phyloP scores from a whole-genome alignment of 2,329 filamentous ascomycete genomes.

The Dactylonectria macrodidyma region DNA sequence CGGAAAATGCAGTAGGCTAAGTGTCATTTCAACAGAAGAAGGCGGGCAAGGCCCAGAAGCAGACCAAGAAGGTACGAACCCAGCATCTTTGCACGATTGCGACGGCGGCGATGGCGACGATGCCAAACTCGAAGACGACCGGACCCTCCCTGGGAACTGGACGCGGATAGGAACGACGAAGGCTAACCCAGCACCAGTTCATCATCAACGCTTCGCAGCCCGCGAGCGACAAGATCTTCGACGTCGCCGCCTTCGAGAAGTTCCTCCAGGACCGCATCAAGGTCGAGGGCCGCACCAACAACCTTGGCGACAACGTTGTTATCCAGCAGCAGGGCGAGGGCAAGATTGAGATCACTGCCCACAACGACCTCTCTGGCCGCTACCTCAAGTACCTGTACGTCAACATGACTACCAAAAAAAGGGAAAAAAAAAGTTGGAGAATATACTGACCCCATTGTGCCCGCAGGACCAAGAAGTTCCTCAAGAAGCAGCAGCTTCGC shows the following conservation, averaged over 20 bases:
- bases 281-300: slow-evolving; percentile 97
- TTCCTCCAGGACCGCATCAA: slow-evolving; percentile 99
- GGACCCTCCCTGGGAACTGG: slow-evolving; percentile 8
- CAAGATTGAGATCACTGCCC: slow-evolving; percentile 97
- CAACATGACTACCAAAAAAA: background rate
- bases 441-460: slow-evolving; percentile 15
- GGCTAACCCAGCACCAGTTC: slow-evolving; percentile 72
- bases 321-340: slow-evolving; percentile 94
- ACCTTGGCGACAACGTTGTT: slow-evolving; percentile 93
- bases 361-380: slow-evolving; percentile 98
- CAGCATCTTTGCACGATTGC: background rate
- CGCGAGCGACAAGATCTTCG: slow-evolving; percentile 99
- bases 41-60: slow-evolving; percentile 80
- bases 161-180: background rate
- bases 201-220: slow-evolving; percentile 99
- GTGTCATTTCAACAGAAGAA: slow-evolving; percentile 76
- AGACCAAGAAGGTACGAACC: slow-evolving; percentile 83
- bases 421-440: background rate
- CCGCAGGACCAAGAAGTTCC: slow-evolving; percentile 98
- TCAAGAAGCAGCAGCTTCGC: slow-evolving; percentile 99
- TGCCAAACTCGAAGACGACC: slow-evolving; percentile 12
- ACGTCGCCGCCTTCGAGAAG: slow-evolving; percentile 98
- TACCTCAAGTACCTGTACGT: slow-evolving; percentile 99
- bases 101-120: slow-evolving; percentile 21
- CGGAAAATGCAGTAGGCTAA: slow-evolving; percentile 94